Base-by-base conservation (phyloP, 345 rosid species). In the Arabidopsis arenosa region DNA sequence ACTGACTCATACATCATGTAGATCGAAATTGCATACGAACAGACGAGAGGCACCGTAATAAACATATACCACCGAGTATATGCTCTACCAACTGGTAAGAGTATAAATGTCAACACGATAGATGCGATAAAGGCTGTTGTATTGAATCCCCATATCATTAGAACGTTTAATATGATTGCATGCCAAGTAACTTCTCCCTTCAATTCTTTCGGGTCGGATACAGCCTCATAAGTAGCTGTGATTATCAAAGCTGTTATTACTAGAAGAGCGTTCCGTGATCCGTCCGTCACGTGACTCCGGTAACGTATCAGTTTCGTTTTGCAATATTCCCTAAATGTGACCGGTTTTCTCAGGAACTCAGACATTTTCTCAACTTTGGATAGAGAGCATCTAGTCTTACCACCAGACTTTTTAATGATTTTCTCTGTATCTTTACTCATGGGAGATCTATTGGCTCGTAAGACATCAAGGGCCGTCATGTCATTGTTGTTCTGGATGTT, bases 231-330 rank as follows among this genome's bases (percentile, higher is more conserved):
- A 68, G 73, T 75, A 60, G 79, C 41, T 40, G 65, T 17, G 61
- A 75, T 75, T 6, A 80, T 74, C 48, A 82, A 18, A 21, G 75
- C 60, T 2, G 80, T 28, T 26, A 74, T 78, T 18, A 82, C 83
- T 9, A 84, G 76, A 48, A 84, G 51, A 1, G 67, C 15, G 33
- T 59, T 79, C 7, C 80, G 66, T n/a, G 17, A 32, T 23, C 72
- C 68, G 3, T 71, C 44, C 18, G 83, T 7, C 35, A 66, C 30
- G 2, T 5, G 2, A 13, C 30, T 64, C 37, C 39, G 44, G 4
- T 32, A 43, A 9, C 70, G 70, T 21, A 12, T 26, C 45, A 73
- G 3, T 9, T 8, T 2, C 26, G 56, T 73, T 1, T 11, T 18
- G 63, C 45, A 54, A 54, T 41, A 14, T 33, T 43, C 63, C 28